These are phyloP conservation scores for Diaporthe citrichinensis DNA, from an alignment of 2,329 filamentous ascomycete genomes.

Conservation along the genomic window DNA sequence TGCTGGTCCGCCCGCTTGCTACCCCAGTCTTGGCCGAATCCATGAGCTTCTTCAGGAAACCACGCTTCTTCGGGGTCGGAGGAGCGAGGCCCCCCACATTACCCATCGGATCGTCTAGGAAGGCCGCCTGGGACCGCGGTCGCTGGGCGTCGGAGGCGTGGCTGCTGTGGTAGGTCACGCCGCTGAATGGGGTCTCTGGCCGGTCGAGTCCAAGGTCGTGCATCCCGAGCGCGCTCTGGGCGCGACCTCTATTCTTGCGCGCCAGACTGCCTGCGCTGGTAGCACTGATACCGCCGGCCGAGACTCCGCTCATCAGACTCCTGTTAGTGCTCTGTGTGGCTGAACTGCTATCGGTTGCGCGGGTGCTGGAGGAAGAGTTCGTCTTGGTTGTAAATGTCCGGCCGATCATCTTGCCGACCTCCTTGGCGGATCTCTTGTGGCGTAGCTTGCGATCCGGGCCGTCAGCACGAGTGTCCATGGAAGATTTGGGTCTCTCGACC, in stretches of 20 bases:
- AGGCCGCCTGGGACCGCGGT: slow-evolving; percentile 77
- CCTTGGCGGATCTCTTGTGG: slow-evolving; percentile 82
- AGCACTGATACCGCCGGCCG: slow-evolving; percentile 90
- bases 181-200: slow-evolving; percentile 77
- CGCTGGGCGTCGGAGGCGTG: slow-evolving; percentile 74
- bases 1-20: slow-evolving; percentile 88
- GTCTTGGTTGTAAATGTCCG: slow-evolving; percentile 92
- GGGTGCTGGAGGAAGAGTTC: slow-evolving; percentile 79
- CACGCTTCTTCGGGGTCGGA: slow-evolving; percentile 81
- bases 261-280: slow-evolving; percentile 96
- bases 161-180: slow-evolving; percentile 92
- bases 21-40: slow-evolving; percentile 95
- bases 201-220: slow-evolving; percentile 69
- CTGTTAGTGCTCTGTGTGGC: slow-evolving; percentile 84
- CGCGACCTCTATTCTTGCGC: slow-evolving; percentile 75
- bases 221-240: slow-evolving; percentile 76
- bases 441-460: slow-evolving; percentile 64
- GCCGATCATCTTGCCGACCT: slow-evolving; percentile 79
- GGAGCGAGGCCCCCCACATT: slow-evolving; percentile 86
- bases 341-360: slow-evolving; percentile 75
- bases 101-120: slow-evolving; percentile 74
- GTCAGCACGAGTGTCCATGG: slow-evolving; percentile 60
- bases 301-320: slow-evolving; percentile 94
- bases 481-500: slow-evolving; percentile 71
- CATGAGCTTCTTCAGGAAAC: slow-evolving; percentile 96